A percentile compares a stretch with the other conserved stretches of the same genome.
Conservation (phyloP, 257 asterid species). For the Anisodus acutangulus region DNA sequence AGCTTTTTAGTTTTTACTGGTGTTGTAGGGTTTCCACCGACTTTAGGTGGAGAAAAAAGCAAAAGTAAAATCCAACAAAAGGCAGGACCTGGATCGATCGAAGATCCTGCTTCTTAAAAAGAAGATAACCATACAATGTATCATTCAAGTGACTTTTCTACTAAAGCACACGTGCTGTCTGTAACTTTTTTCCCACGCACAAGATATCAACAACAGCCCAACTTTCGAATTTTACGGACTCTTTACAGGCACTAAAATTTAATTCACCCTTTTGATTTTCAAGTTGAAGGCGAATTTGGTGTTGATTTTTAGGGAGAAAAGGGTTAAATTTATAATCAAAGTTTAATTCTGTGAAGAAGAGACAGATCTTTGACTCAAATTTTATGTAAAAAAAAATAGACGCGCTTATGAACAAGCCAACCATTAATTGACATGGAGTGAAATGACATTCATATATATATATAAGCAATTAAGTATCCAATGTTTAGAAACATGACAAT, state of each 20-base stretch:
- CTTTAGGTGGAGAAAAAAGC: neutral
- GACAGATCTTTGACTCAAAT: neutral
- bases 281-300: no score
- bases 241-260: neutral
- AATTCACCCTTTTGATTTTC: neutral
- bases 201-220: neutral
- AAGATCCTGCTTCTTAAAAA: conserved; percentile 26
- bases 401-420: neutral
- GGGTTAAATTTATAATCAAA: neutral
- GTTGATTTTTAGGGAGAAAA: neutral
- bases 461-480: neutral
- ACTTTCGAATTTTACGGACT: neutral
- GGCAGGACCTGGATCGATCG: conserved; percentile 16
- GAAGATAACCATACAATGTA: conserved; percentile 10
- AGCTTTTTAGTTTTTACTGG: no score
- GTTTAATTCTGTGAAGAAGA: neutral
- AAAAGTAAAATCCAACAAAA: conserved; percentile 10
- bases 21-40: no score
- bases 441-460: neutral
- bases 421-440: neutral
- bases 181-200: neutral
- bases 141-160: neutral
- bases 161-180: conserved; percentile 11
- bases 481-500: neutral
- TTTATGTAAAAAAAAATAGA: no score